A percentile compares a stretch with the other conserved stretches of the same genome.
phyloP scores from a whole-genome alignment of 2,329 filamentous ascomycete genomes.

The Neocatenulostroma microsporum region DNA sequence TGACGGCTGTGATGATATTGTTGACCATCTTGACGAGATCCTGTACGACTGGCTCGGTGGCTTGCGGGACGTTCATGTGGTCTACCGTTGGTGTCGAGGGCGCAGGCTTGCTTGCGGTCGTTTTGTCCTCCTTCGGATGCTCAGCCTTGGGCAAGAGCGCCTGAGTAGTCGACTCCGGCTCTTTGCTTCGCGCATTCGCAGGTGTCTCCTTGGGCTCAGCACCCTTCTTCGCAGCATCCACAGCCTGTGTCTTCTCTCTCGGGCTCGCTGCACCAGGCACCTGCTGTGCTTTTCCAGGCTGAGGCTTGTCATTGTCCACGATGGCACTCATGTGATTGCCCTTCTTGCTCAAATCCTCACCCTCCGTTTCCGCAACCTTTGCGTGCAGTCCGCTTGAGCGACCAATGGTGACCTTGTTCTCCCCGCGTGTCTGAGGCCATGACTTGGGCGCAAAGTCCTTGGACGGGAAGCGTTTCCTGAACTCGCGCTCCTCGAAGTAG shows the following conservation, averaged over 20 bases:
- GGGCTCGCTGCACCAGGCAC: constrained; percentile 11
- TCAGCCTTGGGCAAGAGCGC: constrained; percentile 16
- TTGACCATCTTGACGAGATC: constrained; percentile 93
- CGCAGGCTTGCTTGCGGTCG: constrained; percentile 17
- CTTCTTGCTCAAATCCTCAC: constrained; percentile 31
- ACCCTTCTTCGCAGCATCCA: constrained; percentile 27
- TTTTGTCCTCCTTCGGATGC: constrained; percentile 13
- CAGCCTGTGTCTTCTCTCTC: constrained; percentile 20
- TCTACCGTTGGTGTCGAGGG: constrained; percentile 60
- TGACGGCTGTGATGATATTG: constrained; percentile 87
- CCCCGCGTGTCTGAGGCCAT: constrained; percentile 44
- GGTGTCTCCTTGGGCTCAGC: too few relatives aligned
- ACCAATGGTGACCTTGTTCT: constrained; percentile 71
- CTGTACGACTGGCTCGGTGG: constrained; percentile 79
- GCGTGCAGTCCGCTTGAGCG: constrained; percentile 80
- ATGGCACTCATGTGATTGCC: constrained; percentile 57
- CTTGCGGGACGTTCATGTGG: constrained; percentile 64
- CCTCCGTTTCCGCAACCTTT: constrained; percentile 57
- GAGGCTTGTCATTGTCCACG: constrained; percentile 39
- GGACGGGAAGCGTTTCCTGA: constrained; percentile 71
- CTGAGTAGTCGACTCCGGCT: too few relatives aligned
- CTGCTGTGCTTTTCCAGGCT: constrained; percentile 31
- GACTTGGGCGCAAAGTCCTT: constrained; percentile 35
- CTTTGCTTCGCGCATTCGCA: too few relatives aligned
- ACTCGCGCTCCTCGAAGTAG: constrained; percentile 92